Conservation (phyloP, 2,329 filamentous ascomycete genomes). For the Knoxdaviesia capensis region DNA sequence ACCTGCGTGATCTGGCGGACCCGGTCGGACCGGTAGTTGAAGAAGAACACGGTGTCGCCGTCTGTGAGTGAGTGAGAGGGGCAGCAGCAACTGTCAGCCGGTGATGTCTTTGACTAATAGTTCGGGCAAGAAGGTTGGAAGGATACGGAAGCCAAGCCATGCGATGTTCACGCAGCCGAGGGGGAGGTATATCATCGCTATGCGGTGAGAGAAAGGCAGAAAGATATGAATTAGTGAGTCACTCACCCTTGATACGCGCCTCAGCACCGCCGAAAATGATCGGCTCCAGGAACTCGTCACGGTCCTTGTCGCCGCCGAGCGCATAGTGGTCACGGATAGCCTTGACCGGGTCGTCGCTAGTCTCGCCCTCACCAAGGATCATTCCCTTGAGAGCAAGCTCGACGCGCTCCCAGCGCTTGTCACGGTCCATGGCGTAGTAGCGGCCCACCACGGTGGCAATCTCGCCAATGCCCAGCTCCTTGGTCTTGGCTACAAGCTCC, state of each 20-base stretch:
- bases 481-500: conserved; percentile 57
- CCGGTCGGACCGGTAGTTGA: conserved; percentile 99
- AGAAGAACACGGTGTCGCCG: conserved; percentile 92
- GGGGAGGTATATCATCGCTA: not conserved
- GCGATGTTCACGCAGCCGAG: too few relatives aligned
- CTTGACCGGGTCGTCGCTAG: conserved; percentile 63
- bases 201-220: not conserved
- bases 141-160: not conserved
- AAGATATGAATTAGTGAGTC: not conserved
- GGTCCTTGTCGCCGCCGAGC: conserved; percentile 47
- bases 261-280: conserved; percentile 86
- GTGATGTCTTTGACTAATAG: too few relatives aligned
- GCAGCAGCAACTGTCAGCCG: not conserved
- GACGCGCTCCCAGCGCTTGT: conserved; percentile 96
- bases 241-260: conserved; percentile 59
- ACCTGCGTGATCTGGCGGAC: conserved; percentile 92
- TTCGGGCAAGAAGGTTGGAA: not conserved
- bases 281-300: conserved; percentile 94
- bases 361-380: conserved; percentile 70
- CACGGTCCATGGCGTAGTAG: conserved; percentile 98
- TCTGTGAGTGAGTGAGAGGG: conserved; percentile 27
- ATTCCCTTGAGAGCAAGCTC: conserved; percentile 80
- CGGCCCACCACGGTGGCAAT: conserved; percentile 85
- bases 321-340: conserved; percentile 78
- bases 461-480: conserved; percentile 72